Evolutionary conservation across 2,329 filamentous ascomycete species (phyloP).

Genomic region (Trichoderma oligosporum): DNA sequence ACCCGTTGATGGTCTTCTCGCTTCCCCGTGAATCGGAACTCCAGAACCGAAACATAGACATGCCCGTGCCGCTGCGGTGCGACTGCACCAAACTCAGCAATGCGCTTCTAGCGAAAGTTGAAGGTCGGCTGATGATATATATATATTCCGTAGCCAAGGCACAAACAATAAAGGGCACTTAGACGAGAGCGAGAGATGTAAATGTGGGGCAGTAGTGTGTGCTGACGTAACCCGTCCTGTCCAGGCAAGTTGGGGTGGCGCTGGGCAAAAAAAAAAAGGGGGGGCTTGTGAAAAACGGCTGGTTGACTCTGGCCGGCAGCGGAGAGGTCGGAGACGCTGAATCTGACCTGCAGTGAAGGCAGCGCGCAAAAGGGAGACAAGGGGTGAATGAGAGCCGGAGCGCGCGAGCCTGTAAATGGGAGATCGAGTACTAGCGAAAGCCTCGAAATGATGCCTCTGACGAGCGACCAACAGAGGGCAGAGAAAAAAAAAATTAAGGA

Average conservation of each 20-base stretch:
- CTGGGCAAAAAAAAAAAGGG: constrained; percentile 21
- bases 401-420: constrained; percentile 14
- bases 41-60: constrained; percentile 62
- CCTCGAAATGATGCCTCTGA: constrained; percentile 35
- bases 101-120: background rate
- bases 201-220: constrained; percentile 21
- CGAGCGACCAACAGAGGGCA: constrained; percentile 25
- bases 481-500: constrained; percentile 28
- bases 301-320: constrained; percentile 27
- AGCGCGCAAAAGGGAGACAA: constrained; percentile 18
- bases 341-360: constrained; percentile 18
- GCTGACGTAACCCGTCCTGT: constrained; percentile 35
- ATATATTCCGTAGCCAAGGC: constrained; percentile 4
- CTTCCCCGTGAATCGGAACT: constrained; percentile 55
- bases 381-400: constrained; percentile 18
- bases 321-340: constrained; percentile 26
- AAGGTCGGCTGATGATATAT: constrained; percentile 6
- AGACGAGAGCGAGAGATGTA: constrained; percentile 19
- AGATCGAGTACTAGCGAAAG: constrained; percentile 49
- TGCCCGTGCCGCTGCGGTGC: constrained; percentile 30
- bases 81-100: constrained; percentile 16
- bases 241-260: constrained; percentile 18
- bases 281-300: constrained; percentile 23
- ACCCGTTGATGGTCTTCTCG: constrained; percentile 47
- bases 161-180: constrained; percentile 10